Base-by-base conservation (phyloP, 257 asterid genomes). In the Petunia axillaris region DNA sequence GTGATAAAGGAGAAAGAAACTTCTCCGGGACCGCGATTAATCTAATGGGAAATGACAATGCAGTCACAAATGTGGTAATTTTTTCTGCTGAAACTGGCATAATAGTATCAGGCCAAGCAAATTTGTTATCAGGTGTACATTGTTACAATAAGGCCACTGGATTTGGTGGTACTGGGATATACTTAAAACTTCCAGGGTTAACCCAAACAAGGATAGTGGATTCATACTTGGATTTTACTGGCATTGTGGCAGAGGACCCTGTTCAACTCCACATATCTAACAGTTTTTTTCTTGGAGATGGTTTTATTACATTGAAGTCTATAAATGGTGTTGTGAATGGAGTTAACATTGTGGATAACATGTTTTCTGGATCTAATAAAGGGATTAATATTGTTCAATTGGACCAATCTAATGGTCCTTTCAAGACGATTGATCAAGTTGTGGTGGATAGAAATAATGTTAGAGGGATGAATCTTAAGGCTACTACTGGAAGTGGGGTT, bases 121-220 rank as follows among this genome's bases (percentile, higher is more conserved):
- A 95, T 82, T 35, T 82, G 1, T 9, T 95, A 35, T 80, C 93
- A 4, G 98, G 97, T 1, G 95, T 93, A 1, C 99, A 95, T 79
- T 93, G 98, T 85, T 95, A 95, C 79, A 95, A 95, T 74, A 95
- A 93, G 85, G 98, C 99, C n/a, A 85, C 92, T 0, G 93, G 93
- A 1, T 93, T 93, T 37, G 98, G 98, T 10, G 99, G 99, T 0
- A 87, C 90, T 0, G 99, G 99, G n/a, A 89, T 95, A 55, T 89
- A 92, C 52, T 53, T 95, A 4, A 90, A 86, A 48, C 37, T 87
- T 2, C 95, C 98, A 0, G 97, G 97, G 0, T 64, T 91, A 16
- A 80, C 98, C 4, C 99, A 95, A 79, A 91, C 96, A 37, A 78
- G 97, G 8, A 93, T 95, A 2, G 90, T 91, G 4, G 86, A 93